Evolutionary conservation across 208 protist species (phyloP), one percentile per base, ranked within the genome.

Genomic region (Leishmania mexicana): DNA sequence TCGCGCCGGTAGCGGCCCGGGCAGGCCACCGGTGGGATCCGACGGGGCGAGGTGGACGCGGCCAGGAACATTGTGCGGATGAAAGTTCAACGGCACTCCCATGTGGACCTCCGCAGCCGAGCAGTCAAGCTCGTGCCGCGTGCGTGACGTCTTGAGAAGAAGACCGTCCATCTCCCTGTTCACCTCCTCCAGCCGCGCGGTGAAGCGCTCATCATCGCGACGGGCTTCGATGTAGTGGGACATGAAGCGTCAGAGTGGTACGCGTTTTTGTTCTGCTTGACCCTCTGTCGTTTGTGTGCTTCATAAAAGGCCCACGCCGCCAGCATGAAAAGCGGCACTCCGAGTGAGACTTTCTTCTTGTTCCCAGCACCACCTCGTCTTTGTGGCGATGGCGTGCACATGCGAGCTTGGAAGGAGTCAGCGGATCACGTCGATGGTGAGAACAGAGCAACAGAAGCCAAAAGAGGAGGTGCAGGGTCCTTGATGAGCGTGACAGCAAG

Each of bases 101-200:
- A 81, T 79, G 60, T 17, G 77, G 28, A 75, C 78, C 70, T 85
- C 77, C 0, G 76, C 77, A 5, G 76, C 57, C 4, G 58, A 78
- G 77, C 81, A 68, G 76, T 80, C 76, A 42, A 95, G 57, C 35
- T 84, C 84, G 42, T 89, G 81, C 17, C 89, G 87, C 35, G 90
- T 86, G 11, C 84, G 78, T 45, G 83, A 81, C 3, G 91, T 94
- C 38, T 88, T 87, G 42, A 92, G 87, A 38, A 97, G 88, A 0
- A 95, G 81, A 40, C 57, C 80, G 77, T 94, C 88, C 92, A 95
- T 93, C 75, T 97, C 94, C n/a, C 84, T 78, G 72, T 95, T 95
- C 38, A 95, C 92, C 60, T 89, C 88, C 47, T 90, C 75, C 51
- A 97, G 87, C 6, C 90, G 89, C 3, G 80, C 62, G 60, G 88